phyloP scores from a whole-genome alignment of 768 basidiomycete species.

The Candolleomyces aberdarensis region DNA sequence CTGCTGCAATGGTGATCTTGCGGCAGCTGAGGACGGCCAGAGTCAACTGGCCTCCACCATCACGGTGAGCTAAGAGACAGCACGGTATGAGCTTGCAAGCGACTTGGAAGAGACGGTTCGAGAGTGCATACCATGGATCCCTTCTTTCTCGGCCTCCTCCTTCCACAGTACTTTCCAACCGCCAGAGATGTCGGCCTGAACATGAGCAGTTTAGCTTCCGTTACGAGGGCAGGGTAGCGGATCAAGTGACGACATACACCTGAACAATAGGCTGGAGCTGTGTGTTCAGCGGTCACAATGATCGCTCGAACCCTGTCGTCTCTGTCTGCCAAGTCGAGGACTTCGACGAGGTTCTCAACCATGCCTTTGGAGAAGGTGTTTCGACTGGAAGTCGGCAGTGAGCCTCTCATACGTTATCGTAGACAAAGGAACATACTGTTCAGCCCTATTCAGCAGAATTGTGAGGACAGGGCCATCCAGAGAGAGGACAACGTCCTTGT shows the following conservation, averaged over 20 bases:
- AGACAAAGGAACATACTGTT: conserved; percentile 30
- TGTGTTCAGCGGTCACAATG: conserved; percentile 49
- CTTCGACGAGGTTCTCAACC: conserved; percentile 36
- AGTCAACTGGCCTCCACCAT: conserved; percentile 44
- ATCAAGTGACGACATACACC: conserved; percentile 36
- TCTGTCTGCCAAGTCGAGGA: conserved; percentile 44
- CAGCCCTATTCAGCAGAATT: conserved; percentile 44
- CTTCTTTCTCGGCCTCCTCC: conserved; percentile 41
- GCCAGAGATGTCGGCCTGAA: conserved; percentile 45
- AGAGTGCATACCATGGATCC: conserved; percentile 38
- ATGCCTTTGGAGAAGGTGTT: conserved; percentile 40
- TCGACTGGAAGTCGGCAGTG: conserved; percentile 27
- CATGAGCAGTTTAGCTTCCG: background rate
- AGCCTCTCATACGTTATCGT: background rate
- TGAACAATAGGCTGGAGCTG: conserved; percentile 51
- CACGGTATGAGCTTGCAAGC: background rate
- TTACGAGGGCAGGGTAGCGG: background rate
- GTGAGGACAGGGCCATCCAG: conserved; percentile 43
- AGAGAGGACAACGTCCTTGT: conserved; percentile 39
- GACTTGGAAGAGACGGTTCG: background rate
- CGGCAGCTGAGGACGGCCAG: conserved; percentile 50
- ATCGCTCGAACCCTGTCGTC: conserved; percentile 54
- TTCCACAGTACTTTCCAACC: conserved; percentile 45
- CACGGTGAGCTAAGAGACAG: conserved; percentile 39
- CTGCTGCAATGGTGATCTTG: conserved; percentile 51